Evolutionary conservation across 352 stramenopile genomes (phyloP).

Genomic region (Globisporangium paddicum): DNA sequence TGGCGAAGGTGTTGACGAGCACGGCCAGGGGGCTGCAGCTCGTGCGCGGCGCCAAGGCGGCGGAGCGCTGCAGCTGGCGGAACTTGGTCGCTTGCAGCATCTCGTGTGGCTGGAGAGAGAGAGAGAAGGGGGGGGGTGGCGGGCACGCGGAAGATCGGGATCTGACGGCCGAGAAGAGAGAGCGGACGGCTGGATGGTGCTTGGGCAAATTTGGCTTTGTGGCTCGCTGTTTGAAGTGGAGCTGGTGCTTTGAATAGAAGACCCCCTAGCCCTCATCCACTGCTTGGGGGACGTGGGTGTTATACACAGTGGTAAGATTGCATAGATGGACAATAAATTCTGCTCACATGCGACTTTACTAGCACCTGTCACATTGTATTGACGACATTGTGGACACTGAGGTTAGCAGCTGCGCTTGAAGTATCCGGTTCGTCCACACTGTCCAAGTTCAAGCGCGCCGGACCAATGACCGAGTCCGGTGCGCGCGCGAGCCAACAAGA

Average conservation of each 20-base stretch:
- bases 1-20: constrained; percentile 38
- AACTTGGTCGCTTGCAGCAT: constrained; percentile 68
- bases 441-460: not conserved
- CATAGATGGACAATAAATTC: too few relatives aligned
- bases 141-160: constrained; percentile 10
- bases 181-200: not conserved
- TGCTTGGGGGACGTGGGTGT: not conserved
- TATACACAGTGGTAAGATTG: not conserved
- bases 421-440: constrained; percentile 1
- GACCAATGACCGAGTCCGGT: too few relatives aligned
- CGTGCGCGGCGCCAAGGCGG: constrained; percentile 21
- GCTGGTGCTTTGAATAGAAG: not conserved
- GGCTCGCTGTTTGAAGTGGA: not conserved
- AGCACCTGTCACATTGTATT: too few relatives aligned
- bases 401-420: not conserved
- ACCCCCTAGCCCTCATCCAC: constrained; percentile 10
- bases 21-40: constrained; percentile 26
- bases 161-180: constrained; percentile 1
- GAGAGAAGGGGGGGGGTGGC: not conserved
- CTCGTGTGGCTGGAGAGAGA: not conserved
- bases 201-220: not conserved
- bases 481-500: not conserved
- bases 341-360: too few relatives aligned
- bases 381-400: not conserved
- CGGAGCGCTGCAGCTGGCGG: constrained; percentile 40